Evolutionary conservation across 2,329 filamentous ascomycete species (phyloP).

Genomic region (Fragosphaeria purpurea): DNA sequence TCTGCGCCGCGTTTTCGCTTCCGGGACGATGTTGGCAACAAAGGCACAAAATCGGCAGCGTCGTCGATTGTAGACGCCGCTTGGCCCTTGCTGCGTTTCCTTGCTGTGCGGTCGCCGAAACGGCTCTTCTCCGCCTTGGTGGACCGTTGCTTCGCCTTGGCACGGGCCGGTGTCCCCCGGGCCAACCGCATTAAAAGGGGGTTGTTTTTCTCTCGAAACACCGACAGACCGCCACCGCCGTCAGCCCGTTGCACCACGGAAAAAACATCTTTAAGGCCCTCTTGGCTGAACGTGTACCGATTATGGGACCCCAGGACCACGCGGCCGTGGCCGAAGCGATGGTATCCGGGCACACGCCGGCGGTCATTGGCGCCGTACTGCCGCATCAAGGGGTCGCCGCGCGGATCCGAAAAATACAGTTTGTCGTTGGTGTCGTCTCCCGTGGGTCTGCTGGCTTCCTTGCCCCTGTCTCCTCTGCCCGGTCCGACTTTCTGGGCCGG

Average conservation of each 20-base stretch:
- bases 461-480: not conserved
- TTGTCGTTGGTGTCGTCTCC: conserved; percentile 7
- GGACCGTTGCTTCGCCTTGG: conserved; percentile 17
- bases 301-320: conserved; percentile 59
- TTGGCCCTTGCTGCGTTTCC: conserved; percentile 15
- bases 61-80: not conserved
- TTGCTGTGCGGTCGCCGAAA: conserved; percentile 3
- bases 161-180: not conserved
- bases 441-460: conserved; percentile 2
- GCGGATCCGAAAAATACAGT: conserved; percentile 56
- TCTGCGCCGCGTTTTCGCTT: conserved; percentile 35
- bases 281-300: conserved; percentile 56
- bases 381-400: conserved; percentile 66
- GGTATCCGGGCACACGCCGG: conserved; percentile 61
- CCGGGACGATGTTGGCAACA: conserved; percentile 25
- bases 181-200: conserved; percentile 30
- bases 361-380: conserved; percentile 65
- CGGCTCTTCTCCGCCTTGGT: too few species aligned
- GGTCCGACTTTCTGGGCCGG: not conserved
- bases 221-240: conserved; percentile 28
- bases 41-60: conserved; percentile 38
- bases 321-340: conserved; percentile 55
- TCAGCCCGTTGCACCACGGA: conserved; percentile 32
- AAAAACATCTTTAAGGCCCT: conserved; percentile 47
- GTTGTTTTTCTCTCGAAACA: conserved; percentile 34